Evolutionary conservation across 169 alveolate genomes (phyloP).

Genomic region (Cryptosporidium viatorum): DNA sequence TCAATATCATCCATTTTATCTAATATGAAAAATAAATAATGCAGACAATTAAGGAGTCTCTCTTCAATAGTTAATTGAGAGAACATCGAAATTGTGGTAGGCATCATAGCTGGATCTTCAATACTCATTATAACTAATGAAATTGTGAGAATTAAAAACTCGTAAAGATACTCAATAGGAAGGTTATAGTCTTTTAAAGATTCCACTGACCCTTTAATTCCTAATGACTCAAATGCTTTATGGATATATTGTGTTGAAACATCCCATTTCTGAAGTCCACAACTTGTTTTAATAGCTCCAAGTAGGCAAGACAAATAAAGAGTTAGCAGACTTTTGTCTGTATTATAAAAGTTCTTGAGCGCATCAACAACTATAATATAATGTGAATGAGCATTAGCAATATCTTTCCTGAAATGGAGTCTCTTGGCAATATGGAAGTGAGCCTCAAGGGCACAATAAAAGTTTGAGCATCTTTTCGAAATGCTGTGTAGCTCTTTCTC

Average conservation of each 20-base stretch:
- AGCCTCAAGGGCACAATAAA: not conserved
- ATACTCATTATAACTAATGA: slow-evolving; percentile 53
- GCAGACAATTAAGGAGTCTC: slow-evolving; percentile 60
- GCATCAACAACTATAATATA: slow-evolving; percentile 10
- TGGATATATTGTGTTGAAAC: slow-evolving; percentile 26
- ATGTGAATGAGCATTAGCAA: not conserved
- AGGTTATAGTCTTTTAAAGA: slow-evolving; percentile 26
- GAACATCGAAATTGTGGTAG: slow-evolving; percentile 36
- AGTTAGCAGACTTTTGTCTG: not conserved
- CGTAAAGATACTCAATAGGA: slow-evolving; percentile 42
- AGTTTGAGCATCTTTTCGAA: slow-evolving; percentile 52
- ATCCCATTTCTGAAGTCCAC: slow-evolving; percentile 59
- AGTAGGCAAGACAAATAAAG: slow-evolving; percentile 23
- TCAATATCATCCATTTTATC: slow-evolving; percentile 1
- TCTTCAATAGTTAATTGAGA: slow-evolving; percentile 63
- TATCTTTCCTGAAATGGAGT: slow-evolving; percentile 2
- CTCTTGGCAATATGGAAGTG: slow-evolving; percentile 42
- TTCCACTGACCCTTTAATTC: slow-evolving; percentile 42
- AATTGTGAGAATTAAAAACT: slow-evolving; percentile 7
- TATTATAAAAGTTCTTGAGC: not conserved
- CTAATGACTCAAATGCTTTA: slow-evolving; percentile 17
- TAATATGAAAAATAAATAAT: slow-evolving; percentile 27
- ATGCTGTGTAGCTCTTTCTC: slow-evolving; percentile 5
- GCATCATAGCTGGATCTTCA: slow-evolving; percentile 33
- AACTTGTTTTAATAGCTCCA: slow-evolving; percentile 34